These are phyloP conservation scores for Calocera viscosa DNA, from an alignment of 768 basidiomycete genomes.

Conservation along the genomic window DNA sequence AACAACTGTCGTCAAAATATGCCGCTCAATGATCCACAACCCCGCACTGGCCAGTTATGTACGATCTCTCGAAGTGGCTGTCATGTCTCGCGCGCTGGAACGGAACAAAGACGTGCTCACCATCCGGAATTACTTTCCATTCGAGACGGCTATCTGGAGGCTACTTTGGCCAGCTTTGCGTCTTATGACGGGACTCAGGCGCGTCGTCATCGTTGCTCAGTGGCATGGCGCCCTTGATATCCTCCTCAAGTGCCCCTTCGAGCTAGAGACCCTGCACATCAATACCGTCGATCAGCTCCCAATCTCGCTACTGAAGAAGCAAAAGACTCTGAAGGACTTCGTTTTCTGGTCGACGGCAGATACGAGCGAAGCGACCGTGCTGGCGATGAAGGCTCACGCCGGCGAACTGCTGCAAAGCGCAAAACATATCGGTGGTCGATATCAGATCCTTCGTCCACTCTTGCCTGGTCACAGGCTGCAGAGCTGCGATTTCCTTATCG, in stretches of 20 bases:
- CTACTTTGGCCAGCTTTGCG: background rate
- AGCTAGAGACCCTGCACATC: background rate
- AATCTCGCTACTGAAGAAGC: background rate
- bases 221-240: background rate
- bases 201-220: background rate
- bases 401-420: background rate
- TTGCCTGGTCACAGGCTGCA: background rate
- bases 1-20: background rate
- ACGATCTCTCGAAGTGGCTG: background rate
- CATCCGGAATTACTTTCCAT: background rate
- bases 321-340: background rate
- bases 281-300: background rate
- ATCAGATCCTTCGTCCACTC: background rate
- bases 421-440: background rate
- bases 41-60: background rate
- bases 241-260: background rate
- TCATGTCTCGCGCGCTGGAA: background rate
- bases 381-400: background rate
- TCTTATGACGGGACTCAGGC: background rate
- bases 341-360: background rate
- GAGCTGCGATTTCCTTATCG: background rate
- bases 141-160: background rate
- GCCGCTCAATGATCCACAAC: background rate
- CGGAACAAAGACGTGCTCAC: background rate
- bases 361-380: background rate